Base-by-base conservation (phyloP, 768 basidiomycete species). In the Mycena capillaripes region DNA sequence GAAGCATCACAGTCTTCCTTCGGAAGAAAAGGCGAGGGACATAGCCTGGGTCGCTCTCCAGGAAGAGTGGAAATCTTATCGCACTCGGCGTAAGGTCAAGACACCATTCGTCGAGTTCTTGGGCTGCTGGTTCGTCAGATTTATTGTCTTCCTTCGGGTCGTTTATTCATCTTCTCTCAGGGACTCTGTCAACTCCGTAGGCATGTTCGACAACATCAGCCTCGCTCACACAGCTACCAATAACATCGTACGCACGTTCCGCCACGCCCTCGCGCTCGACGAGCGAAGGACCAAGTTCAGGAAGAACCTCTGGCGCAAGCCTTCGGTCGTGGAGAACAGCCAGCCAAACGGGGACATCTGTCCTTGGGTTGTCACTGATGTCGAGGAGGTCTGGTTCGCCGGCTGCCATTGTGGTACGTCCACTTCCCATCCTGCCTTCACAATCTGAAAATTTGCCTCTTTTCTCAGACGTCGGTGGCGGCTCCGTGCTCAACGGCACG, bases 111-210 rank as follows among this genome's bases (percentile, higher is more conserved):
- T 68, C 58, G 58, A 68, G 38, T 60, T 68, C 66, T 52, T 68
- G 58, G 66, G 66, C 27, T 60, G 48, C 58, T 68, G 66, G 66
- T 68, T 44, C 48, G 66, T 52, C 48, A 48, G 38, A 53, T 53
- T 53, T 52, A 38, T 16, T 10, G 58, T 30, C 23, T 59, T 50
- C 29, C 30, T 16, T 60, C 40, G 30, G 9, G 44, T n/a, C n/a
- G 0, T 60, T 52, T 25, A 66, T 66, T 68, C n/a, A n/a, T n/a
- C 29, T 40, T 68, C 48, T 50, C 27, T 60, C 27, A 68, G 66
- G 66, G 66, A 68, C 57, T 60, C 66, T 27, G 66, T 68, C 66
- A 68, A 68, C 57, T 68, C 66, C 66, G 66, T 68, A 40, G 66
- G 66, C 48, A 23, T 60, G 34, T 3, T 50, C 30, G 27, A 60